Conservation (phyloP, 352 stramenopile genomes). For the Phytophthora nicotianae region DNA sequence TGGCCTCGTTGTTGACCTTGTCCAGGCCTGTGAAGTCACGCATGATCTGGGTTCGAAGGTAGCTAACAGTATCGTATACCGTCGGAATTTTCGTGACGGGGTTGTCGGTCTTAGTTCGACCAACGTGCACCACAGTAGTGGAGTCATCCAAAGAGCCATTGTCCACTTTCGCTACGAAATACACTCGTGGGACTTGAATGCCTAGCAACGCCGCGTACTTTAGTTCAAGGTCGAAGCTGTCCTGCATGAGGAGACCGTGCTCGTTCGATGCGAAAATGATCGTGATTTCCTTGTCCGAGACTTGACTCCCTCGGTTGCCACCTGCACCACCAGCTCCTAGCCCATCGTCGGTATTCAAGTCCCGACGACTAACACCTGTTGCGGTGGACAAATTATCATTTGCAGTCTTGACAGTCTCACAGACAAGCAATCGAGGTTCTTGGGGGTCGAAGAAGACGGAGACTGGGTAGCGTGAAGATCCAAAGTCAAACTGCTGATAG, state of each 20-base stretch:
- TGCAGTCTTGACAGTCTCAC: conserved; percentile 73
- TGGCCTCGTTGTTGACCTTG: conserved; percentile 86
- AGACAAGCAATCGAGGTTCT: conserved; percentile 89
- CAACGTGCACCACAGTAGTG: conserved; percentile 44
- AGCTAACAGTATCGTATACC: conserved; percentile 48
- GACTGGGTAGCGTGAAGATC: conserved; percentile 63
- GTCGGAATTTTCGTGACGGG: conserved; percentile 21
- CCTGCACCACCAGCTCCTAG: conserved; percentile 8
- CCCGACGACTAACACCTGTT: conserved; percentile 14
- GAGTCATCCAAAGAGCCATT: conserved; percentile 43
- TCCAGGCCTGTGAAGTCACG: conserved; percentile 93
- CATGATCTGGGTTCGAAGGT: conserved; percentile 88
- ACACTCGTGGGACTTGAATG: conserved; percentile 84
- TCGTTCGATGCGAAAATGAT: conserved; percentile 94
- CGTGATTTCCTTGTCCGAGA: conserved; percentile 86
- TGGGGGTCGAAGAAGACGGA: conserved; percentile 91
- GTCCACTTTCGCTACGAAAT: conserved; percentile 66
- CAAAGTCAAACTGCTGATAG: conserved; percentile 92
- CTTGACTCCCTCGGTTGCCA: conserved; percentile 28
- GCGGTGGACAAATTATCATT: conserved; percentile 27
- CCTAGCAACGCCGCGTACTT: conserved; percentile 86
- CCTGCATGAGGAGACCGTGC: conserved; percentile 91
- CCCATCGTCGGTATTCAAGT: conserved; percentile 26
- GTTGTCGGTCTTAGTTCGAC: conserved; percentile 37
- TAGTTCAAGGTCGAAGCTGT: conserved; percentile 86